Percentiles rank a stretch among this genome's conserved stretches.
phyloP scores from a whole-genome alignment of 345 rosid genomes.

The Passiflora organensis region DNA sequence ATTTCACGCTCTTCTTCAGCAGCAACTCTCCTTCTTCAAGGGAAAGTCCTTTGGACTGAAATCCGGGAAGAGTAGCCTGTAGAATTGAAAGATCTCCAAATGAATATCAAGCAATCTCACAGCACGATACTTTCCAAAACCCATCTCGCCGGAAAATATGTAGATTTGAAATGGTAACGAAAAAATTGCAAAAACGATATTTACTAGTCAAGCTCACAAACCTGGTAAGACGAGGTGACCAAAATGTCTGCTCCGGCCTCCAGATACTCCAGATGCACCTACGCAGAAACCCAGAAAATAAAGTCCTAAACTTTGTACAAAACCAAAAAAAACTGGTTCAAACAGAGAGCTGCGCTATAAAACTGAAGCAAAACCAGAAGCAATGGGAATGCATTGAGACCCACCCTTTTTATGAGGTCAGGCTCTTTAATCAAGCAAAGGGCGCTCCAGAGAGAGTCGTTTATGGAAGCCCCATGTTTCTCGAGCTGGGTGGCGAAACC shows the following conservation, averaged over 20 bases:
- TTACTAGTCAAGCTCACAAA: constrained; percentile 14
- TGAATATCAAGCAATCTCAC: neutral
- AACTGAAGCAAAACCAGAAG: neutral
- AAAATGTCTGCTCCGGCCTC: constrained; percentile 93
- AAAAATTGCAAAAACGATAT: neutral
- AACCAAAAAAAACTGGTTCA: neutral
- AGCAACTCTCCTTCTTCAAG: constrained; percentile 61
- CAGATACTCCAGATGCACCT: constrained; percentile 87
- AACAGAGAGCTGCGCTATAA: neutral
- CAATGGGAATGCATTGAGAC: neutral
- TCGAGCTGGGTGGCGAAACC: constrained; percentile 96
- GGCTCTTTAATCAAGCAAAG: constrained; percentile 72
- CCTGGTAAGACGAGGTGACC: constrained; percentile 94
- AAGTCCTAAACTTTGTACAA: neutral
- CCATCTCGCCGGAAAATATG: neutral
- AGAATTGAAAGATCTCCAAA: neutral
- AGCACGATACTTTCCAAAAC: too few relatives aligned
- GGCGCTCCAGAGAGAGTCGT: constrained; percentile 94
- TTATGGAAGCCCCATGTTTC: constrained; percentile 71
- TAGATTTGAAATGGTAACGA: neutral
- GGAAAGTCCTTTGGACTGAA: constrained; percentile 67
- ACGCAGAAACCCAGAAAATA: neutral
- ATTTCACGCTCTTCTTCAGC: constrained; percentile 57
- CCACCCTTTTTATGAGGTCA: constrained; percentile 60
- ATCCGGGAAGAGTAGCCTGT: constrained; percentile 88